phyloP scores from a whole-genome alignment of 2,329 filamentous ascomycete genomes.

The Xylariaceae sp. region DNA sequence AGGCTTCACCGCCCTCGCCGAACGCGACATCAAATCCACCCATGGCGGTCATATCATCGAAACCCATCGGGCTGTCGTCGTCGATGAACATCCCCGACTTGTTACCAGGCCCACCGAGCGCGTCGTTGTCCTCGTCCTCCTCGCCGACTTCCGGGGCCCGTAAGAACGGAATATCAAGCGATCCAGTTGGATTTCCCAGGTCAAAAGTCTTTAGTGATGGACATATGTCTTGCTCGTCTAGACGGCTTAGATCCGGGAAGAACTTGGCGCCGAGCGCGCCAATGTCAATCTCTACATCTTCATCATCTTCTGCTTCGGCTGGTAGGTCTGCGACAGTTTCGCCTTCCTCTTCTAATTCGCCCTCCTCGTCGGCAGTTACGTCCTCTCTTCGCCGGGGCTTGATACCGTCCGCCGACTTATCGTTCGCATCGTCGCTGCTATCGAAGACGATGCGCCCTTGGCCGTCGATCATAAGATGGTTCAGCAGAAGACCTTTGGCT shows the following conservation, averaged over 20 bases:
- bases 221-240: constrained; percentile 88
- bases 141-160: constrained; percentile 78
- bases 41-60: constrained; percentile 70
- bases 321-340: constrained; percentile 38
- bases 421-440: constrained; percentile 80
- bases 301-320: constrained; percentile 41
- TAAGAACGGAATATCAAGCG: constrained; percentile 85
- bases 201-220: constrained; percentile 93
- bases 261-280: constrained; percentile 68
- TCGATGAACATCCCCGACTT: constrained; percentile 79
- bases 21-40: constrained; percentile 77
- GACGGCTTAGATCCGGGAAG: constrained; percentile 69
- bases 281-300: constrained; percentile 74
- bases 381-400: constrained; percentile 35
- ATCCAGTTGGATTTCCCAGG: constrained; percentile 76
- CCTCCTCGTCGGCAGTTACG: constrained; percentile 34
- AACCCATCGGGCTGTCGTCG: constrained; percentile 76
- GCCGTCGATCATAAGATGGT: constrained; percentile 92
- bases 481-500: constrained; percentile 88
- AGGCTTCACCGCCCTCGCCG: constrained; percentile 91
- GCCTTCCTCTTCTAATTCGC: constrained; percentile 35
- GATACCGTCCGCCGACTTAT: constrained; percentile 40
- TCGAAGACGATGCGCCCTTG: constrained; percentile 95
- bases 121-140: constrained; percentile 54
- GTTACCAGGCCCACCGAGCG: constrained; percentile 49